Evolutionary conservation across 345 rosid genomes (phyloP).

Genomic region (Physaria fendleri): DNA sequence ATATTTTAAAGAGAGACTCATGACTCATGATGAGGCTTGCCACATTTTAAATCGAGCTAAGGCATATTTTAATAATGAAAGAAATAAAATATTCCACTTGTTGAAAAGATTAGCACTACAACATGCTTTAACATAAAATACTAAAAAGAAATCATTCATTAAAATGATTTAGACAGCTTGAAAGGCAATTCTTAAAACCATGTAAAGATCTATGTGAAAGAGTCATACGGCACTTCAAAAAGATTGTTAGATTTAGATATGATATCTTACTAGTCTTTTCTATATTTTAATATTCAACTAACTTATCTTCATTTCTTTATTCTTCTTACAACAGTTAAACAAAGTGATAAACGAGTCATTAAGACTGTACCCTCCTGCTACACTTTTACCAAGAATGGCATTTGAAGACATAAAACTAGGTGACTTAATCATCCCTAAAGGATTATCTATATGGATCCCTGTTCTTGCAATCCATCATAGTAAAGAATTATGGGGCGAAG

Average conservation of each 20-base stretch:
- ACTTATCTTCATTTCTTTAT: conserved; percentile 7
- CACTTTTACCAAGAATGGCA: conserved; percentile 84
- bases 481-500: conserved; percentile 83
- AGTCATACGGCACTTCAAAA: conserved; percentile 26
- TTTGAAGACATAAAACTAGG: conserved; percentile 80
- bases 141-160: neutral
- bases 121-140: conserved; percentile 20
- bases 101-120: conserved; percentile 26
- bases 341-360: conserved; percentile 87
- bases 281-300: conserved; percentile 23
- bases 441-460: conserved; percentile 92
- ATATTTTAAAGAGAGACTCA: conserved; percentile 1
- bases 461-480: conserved; percentile 88
- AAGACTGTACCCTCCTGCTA: conserved; percentile 89
- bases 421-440: conserved; percentile 74
- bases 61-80: neutral
- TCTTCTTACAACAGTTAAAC: conserved; percentile 43
- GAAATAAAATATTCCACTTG: conserved; percentile 25
- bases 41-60: conserved; percentile 18
- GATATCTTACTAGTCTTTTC: conserved; percentile 4
- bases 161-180: conserved; percentile 28
- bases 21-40: conserved; percentile 14
- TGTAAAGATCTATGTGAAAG: conserved; percentile 24
- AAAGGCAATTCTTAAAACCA: conserved; percentile 24
- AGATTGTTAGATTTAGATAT: conserved; percentile 21